Evolutionary conservation across 2,329 filamentous ascomycete genomes (phyloP).

Genomic region (Penicillium freii): DNA sequence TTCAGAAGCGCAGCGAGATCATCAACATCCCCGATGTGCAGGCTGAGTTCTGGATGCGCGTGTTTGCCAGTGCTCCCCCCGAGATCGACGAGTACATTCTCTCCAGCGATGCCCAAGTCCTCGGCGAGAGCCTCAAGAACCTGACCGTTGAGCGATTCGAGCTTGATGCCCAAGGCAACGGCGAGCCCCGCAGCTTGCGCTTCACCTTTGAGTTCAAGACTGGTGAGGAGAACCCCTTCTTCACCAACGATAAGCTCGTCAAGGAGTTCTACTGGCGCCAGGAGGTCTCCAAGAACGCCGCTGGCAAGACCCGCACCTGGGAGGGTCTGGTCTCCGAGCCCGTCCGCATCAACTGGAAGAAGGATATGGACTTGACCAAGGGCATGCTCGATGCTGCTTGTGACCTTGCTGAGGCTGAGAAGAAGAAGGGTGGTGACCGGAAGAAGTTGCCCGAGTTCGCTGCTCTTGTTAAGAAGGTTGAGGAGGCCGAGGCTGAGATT

Average conservation of each 20-base stretch:
- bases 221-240: slow-evolving; percentile 69
- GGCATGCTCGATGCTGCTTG: slow-evolving; percentile 74
- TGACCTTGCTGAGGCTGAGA: slow-evolving; percentile 65
- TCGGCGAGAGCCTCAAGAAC: slow-evolving; percentile 65
- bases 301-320: slow-evolving; percentile 57
- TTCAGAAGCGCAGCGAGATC: slow-evolving; percentile 70
- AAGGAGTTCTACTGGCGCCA: slow-evolving; percentile 90
- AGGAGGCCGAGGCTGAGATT: slow-evolving; percentile 20
- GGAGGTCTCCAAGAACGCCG: slow-evolving; percentile 46
- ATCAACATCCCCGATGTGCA: slow-evolving; percentile 61
- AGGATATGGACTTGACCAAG: slow-evolving; percentile 76
- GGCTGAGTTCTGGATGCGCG: slow-evolving; percentile 85
- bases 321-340: slow-evolving; percentile 82
- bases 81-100: slow-evolving; percentile 89
- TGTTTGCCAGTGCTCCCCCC: slow-evolving; percentile 79
- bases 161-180: slow-evolving; percentile 57
- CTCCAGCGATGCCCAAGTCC: slow-evolving; percentile 67
- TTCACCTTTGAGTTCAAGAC: slow-evolving; percentile 72
- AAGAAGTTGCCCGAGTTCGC: slow-evolving; percentile 53
- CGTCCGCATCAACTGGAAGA: slow-evolving; percentile 84
- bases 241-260: slow-evolving; percentile 72
- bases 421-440: slow-evolving; percentile 50
- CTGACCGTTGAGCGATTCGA: slow-evolving; percentile 79
- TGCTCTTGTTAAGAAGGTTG: slow-evolving; percentile 53
- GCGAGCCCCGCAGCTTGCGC: slow-evolving; percentile 76